Percentiles rank a stretch among this genome's conserved stretches.
Evolutionary conservation across 192 early-diverging fungal species (phyloP).

Genomic region (Coemansia sp.): DNA sequence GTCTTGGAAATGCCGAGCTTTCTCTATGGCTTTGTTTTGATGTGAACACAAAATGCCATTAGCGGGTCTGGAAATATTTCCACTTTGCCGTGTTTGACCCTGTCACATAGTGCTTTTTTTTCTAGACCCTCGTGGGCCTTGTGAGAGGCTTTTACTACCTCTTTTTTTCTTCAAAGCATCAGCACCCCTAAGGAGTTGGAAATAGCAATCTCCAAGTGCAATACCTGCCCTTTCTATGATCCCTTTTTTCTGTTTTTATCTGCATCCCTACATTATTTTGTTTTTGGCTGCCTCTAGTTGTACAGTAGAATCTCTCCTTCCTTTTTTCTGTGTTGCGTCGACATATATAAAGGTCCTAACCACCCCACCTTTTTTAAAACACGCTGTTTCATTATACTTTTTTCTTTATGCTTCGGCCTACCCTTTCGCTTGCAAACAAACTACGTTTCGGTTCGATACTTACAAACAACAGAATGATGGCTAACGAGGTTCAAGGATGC

Average conservation of each 20-base stretch:
- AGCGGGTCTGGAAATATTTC: too few species aligned
- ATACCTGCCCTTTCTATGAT: not conserved
- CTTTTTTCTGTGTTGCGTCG: not conserved
- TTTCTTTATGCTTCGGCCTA: slow-evolving; percentile 27
- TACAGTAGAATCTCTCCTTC: not conserved
- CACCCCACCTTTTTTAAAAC: not conserved
- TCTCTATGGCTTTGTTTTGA: too few species aligned
- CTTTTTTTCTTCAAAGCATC: not conserved
- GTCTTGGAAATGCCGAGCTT: too few species aligned
- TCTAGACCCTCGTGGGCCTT: not conserved
- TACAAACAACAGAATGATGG: slow-evolving; percentile 29
- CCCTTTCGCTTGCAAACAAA: slow-evolving; percentile 24
- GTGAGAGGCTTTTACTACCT: not conserved
- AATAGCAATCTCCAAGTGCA: not conserved
- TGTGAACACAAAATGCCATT: too few species aligned
- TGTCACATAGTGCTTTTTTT: not conserved
- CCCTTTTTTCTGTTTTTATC: not conserved
- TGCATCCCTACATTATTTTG: not conserved
- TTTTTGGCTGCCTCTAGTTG: not conserved
- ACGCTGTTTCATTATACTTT: not conserved
- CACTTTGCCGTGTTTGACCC: not conserved
- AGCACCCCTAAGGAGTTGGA: not conserved
- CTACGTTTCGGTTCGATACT: slow-evolving; percentile 30
- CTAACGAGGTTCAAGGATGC: slow-evolving; percentile 8
- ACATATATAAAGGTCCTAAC: slow-evolving; percentile 15